phyloP scores from a whole-genome alignment of 1,139 yeast species.

The Cylindricascospora bacillispora region DNA sequence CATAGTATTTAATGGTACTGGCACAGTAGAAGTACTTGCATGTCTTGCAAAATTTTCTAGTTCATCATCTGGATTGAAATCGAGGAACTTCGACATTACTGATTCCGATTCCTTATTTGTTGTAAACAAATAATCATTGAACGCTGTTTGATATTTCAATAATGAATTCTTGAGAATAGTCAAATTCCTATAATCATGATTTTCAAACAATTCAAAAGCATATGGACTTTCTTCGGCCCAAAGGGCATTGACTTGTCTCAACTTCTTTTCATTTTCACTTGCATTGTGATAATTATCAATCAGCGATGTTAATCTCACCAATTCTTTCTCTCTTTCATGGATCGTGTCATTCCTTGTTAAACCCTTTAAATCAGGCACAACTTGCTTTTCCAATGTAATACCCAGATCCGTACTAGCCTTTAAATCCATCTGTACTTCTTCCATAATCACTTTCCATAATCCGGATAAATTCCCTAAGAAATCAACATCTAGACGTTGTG shows the following conservation, averaged over 20 bases:
- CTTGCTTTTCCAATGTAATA: slow-evolving; percentile 40
- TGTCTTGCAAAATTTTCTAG: slow-evolving; percentile 44
- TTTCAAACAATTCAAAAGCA: slow-evolving; percentile 64
- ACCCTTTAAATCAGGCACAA: slow-evolving; percentile 41
- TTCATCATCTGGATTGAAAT: slow-evolving; percentile 47
- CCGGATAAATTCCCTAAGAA: slow-evolving; percentile 41
- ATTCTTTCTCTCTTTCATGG: slow-evolving; percentile 30
- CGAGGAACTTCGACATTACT: slow-evolving; percentile 52
- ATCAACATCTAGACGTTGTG: slow-evolving; percentile 31
- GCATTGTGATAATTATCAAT: neutral
- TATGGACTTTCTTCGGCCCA: slow-evolving; percentile 78
- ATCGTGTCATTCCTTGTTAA: slow-evolving; percentile 42
- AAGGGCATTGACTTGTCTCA: slow-evolving; percentile 15
- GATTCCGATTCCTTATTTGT: slow-evolving; percentile 46
- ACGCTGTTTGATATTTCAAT: slow-evolving; percentile 54
- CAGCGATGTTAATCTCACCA: slow-evolving; percentile 18
- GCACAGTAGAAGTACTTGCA: slow-evolving; percentile 16
- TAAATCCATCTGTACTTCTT: slow-evolving; percentile 39
- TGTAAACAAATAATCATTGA: slow-evolving; percentile 35
- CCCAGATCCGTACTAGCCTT: slow-evolving; percentile 38
- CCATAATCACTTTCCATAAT: slow-evolving; percentile 45
- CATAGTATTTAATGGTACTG: slow-evolving; percentile 5
- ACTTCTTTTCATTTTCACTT: slow-evolving; percentile 7
- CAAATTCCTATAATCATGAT: slow-evolving; percentile 56
- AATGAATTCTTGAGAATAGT: slow-evolving; percentile 55